These are phyloP conservation scores for Phylloporus arenicola DNA, from an alignment of 768 basidiomycete genomes.

Conservation along the genomic window DNA sequence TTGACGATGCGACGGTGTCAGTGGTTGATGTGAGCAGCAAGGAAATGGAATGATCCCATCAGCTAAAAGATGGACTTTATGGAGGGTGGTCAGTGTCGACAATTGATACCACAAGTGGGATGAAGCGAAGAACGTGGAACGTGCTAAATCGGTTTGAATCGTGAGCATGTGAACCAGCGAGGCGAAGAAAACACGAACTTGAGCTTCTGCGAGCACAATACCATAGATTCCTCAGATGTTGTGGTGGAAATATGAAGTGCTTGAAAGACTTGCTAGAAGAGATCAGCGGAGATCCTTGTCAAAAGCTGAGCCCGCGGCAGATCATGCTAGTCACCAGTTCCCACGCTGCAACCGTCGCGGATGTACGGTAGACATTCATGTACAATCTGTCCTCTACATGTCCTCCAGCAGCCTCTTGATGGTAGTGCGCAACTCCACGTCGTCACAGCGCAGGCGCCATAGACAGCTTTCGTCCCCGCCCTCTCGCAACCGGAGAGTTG, in stretches of 20 bases:
- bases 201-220: conserved; percentile 37
- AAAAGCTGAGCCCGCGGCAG: not conserved
- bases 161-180: conserved; percentile 1
- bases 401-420: conserved; percentile 42
- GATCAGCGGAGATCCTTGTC: conserved; percentile 14
- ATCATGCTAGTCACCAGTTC: not conserved
- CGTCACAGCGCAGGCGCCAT: conserved; percentile 60
- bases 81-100: conserved; percentile 75
- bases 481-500: conserved; percentile 53
- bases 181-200: conserved; percentile 14
- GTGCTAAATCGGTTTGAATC: conserved; percentile 16
- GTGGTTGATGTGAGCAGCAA: conserved; percentile 26
- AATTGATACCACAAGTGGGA: conserved; percentile 53
- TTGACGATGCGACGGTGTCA: conserved; percentile 14
- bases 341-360: not conserved
- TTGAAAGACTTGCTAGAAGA: conserved; percentile 4
- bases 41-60: conserved; percentile 41
- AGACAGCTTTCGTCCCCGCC: conserved; percentile 67
- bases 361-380: no score
- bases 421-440: conserved; percentile 36
- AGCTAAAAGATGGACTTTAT: conserved; percentile 41
- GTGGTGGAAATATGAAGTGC: conserved; percentile 3
- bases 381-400: not conserved
- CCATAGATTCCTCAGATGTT: conserved; percentile 45
- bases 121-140: conserved; percentile 48